Conservation (phyloP, 2,329 filamentous ascomycete species). For the Nannizziopsis barbatae region DNA sequence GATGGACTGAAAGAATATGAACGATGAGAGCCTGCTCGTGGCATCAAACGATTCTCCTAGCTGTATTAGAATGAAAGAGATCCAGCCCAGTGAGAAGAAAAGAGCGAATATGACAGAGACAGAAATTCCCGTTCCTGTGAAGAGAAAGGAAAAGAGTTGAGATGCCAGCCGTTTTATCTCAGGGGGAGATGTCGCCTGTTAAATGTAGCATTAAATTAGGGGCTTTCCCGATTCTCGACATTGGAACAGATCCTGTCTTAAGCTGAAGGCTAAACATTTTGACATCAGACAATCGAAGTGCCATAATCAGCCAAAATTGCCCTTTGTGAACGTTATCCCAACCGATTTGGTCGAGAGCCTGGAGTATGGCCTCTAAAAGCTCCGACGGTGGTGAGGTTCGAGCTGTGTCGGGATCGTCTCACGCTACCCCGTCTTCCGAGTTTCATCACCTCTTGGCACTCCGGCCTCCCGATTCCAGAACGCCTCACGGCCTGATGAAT, state of each 20-base stretch:
- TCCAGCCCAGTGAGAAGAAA: conserved; percentile 11
- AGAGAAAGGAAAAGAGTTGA: conserved; percentile 7
- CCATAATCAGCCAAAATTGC: conserved; percentile 1
- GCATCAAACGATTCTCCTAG: background rate
- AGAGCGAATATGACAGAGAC: conserved; percentile 14
- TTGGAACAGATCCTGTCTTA: conserved; percentile 12
- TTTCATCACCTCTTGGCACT: conserved; percentile 10
- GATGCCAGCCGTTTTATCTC: conserved; percentile 4
- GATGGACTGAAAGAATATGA: conserved; percentile 2
- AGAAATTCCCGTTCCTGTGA: conserved; percentile 4
- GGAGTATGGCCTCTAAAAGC: conserved; percentile 4
- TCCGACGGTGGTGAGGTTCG: conserved; percentile 17
- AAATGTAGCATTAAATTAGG: conserved; percentile 12
- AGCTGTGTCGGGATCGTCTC: conserved; percentile 16
- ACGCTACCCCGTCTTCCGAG: conserved; percentile 7
- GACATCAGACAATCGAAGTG: conserved; percentile 7
- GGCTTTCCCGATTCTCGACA: conserved; percentile 9
- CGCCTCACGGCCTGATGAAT: too few relatives aligned
- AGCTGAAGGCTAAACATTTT: conserved; percentile 9
- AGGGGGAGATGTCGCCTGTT: conserved; percentile 7
- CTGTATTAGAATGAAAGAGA: conserved; percentile 11
- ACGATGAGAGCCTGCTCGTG: conserved; percentile 13
- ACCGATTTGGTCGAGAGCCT: background rate
- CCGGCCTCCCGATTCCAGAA: too few relatives aligned
- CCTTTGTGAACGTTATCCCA: conserved; percentile 1